Conservation (phyloP, 2,329 filamentous ascomycete genomes). For the Xylaria sp. region DNA sequence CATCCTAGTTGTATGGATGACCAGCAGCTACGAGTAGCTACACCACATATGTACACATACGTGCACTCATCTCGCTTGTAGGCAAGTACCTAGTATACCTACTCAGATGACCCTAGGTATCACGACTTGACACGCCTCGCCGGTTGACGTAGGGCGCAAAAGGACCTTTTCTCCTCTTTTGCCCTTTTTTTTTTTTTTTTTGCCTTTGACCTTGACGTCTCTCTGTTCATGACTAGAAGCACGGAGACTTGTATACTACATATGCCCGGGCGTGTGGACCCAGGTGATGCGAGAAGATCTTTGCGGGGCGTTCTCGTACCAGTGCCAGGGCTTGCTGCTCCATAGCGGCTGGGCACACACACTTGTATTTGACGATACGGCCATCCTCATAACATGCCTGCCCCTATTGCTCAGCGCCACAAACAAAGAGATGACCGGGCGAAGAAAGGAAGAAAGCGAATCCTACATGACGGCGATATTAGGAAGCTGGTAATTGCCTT, state of each 20-base stretch:
- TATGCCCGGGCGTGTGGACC: not conserved
- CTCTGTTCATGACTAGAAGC: not conserved
- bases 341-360: not conserved
- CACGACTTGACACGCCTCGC: slow-evolving; percentile 4
- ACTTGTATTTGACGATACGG: slow-evolving; percentile 16
- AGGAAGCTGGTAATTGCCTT: not conserved
- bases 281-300: slow-evolving; percentile 20
- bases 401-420: not conserved
- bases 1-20: too few species aligned
- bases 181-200: not conserved
- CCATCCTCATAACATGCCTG: slow-evolving; percentile 3
- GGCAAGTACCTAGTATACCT: not conserved
- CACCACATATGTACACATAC: too few species aligned
- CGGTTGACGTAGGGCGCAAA: not conserved
- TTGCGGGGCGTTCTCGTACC: slow-evolving; percentile 3
- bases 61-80: slow-evolving; percentile 4
- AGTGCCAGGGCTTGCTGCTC: not conserved
- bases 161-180: not conserved
- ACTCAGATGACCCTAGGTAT: not conserved
- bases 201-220: not conserved
- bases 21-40: too few species aligned
- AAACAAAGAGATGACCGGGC: not conserved
- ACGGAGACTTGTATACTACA: not conserved
- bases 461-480: not conserved
- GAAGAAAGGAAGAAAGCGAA: not conserved